Evolutionary conservation across 129 eudicot species (phyloP).

Genomic region (Smallanthus sonchifolius): DNA sequence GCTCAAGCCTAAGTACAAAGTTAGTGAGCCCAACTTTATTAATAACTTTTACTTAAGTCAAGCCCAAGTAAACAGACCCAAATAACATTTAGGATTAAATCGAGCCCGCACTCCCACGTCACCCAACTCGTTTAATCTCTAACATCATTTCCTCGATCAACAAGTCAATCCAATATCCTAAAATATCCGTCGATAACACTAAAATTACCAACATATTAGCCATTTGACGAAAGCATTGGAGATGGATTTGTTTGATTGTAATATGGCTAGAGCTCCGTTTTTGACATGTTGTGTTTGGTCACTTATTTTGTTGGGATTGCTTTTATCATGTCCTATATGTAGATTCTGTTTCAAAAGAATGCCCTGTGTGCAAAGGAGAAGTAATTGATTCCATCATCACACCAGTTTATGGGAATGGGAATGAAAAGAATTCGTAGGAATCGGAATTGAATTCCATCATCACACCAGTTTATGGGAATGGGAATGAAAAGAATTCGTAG

Average conservation of each 20-base stretch:
- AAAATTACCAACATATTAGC: too few species aligned
- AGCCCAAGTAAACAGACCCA: too few species aligned
- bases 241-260: constrained; percentile 54
- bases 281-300: constrained; percentile 69
- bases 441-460: constrained; percentile 42
- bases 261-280: constrained; percentile 41
- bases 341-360: constrained; percentile 44
- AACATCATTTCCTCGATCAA: too few species aligned
- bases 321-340: constrained; percentile 39
- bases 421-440: constrained; percentile 21
- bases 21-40: too few species aligned
- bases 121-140: too few species aligned
- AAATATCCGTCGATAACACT: too few species aligned
- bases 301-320: constrained; percentile 62
- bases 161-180: too few species aligned
- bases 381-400: constrained; percentile 39
- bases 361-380: constrained; percentile 63
- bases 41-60: too few species aligned
- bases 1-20: too few species aligned
- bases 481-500: constrained; percentile 22
- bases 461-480: constrained; percentile 48
- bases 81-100: too few species aligned
- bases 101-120: too few species aligned
- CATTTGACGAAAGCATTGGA: constrained; percentile 50
- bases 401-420: constrained; percentile 51